Evolutionary conservation across 805 yeast species (phyloP), one percentile per base, ranked within the genome.

Genomic region (Hanseniaspora mollemarum): DNA sequence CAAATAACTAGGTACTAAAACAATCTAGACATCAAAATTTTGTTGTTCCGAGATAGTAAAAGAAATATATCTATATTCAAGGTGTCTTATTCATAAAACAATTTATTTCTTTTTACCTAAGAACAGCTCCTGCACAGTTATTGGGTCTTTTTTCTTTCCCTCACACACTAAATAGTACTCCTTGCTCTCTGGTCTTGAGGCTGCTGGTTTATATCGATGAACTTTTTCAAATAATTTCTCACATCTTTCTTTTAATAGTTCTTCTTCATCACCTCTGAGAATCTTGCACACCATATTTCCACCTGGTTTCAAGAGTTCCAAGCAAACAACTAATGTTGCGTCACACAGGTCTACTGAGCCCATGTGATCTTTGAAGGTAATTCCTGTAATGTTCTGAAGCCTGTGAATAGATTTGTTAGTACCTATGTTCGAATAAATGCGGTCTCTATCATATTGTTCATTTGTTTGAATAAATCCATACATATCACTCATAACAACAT

Each of bases 371-470:
- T 77, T 76, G 37, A 83, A 78, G 9, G 80, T 76, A 37, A 85
- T 67, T 3, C 98, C 97, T 13, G 87, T 72, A 3, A 96, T 86
- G 61, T 90, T 90, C 43, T 87, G 84, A 84, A 90, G 83, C 97
- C 96, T 90, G 67, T 71, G 71, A 62, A 79, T 83, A 43, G 95
- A 78, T 51, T 75, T 75, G 79, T 81, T 81, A 80, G 85, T 78
- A 72, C 83, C 76, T 66, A 76, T 69, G 61, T 70, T 71, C 73
- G 77, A 71, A 61, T 67, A 76, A 5, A 77, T 77, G 22, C 41
- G 41, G 28, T 37, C 41, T 22, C 15, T 37, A 16, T 37, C 41
- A 37, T 37, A 37, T 22, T 37, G 41, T 22, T 68, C 60, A 28
- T 63, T 62, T 58, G 75, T 80, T 45, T 75, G 70, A 69, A 72